These are phyloP conservation scores for Tephrocybe sp. DNA, from an alignment of 768 basidiomycete genomes.

Conservation along the genomic window DNA sequence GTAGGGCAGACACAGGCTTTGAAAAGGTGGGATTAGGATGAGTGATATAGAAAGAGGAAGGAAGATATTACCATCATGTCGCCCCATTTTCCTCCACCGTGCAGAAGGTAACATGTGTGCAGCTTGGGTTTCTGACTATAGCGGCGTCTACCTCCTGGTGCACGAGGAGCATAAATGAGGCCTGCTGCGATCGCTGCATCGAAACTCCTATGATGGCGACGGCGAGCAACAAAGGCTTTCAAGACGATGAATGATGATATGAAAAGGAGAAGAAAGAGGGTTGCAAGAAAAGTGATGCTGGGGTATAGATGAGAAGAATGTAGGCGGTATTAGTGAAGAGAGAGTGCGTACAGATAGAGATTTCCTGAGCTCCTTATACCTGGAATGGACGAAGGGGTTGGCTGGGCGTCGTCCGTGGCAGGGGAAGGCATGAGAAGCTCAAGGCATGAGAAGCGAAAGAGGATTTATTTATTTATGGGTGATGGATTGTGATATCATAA, in stretches of 20 bases:
- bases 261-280: conserved; percentile 62
- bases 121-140: conserved; percentile 50
- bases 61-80: conserved; percentile 41
- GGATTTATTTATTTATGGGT: neutral
- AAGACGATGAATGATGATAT: conserved; percentile 64
- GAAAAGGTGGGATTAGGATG: conserved; percentile 3
- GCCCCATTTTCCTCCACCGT: conserved; percentile 39
- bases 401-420: conserved; percentile 11
- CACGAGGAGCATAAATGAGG: conserved; percentile 37
- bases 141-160: conserved; percentile 35
- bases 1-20: conserved; percentile 38
- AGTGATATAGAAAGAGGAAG: conserved; percentile 6
- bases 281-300: conserved; percentile 73
- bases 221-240: conserved; percentile 58
- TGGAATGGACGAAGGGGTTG: conserved; percentile 15
- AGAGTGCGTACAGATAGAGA: conserved; percentile 39
- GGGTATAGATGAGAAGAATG: conserved; percentile 10
- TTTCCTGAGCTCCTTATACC: conserved; percentile 28
- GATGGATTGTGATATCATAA: conserved; percentile 1
- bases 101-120: conserved; percentile 41
- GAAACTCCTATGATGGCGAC: conserved; percentile 51
- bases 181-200: conserved; percentile 54
- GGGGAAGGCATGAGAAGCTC: conserved; percentile 19
- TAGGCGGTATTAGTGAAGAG: neutral
- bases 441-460: conserved; percentile 4